Conservation (phyloP, 441 rosid genomes). For the Melastoma candidum region DNA sequence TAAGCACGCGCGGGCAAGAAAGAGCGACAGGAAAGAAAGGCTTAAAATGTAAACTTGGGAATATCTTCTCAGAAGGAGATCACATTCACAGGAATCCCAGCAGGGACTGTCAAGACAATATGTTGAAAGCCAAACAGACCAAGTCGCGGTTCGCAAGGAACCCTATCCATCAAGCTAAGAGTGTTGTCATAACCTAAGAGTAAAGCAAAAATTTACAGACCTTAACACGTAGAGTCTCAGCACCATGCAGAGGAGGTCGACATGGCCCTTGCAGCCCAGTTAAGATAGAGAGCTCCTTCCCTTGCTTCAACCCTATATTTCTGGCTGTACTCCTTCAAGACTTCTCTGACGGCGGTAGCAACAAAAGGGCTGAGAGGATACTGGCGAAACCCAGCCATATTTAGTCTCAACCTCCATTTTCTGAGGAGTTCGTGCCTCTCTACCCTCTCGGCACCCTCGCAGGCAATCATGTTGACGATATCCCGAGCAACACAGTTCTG, state of each 20-base stretch:
- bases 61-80: too few relatives aligned
- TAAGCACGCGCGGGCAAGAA: too few relatives aligned
- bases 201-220: constrained; percentile 21
- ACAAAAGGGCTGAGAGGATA: constrained; percentile 24
- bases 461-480: constrained; percentile 69
- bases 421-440: constrained; percentile 59
- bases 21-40: too few relatives aligned
- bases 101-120: too few relatives aligned
- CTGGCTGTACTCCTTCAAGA: constrained; percentile 30
- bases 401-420: constrained; percentile 47
- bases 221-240: constrained; percentile 22
- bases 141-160: neutral
- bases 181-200: neutral
- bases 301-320: constrained; percentile 34
- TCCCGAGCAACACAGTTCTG: constrained; percentile 73
- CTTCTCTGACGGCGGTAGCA: constrained; percentile 16
- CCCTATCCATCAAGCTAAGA: constrained; percentile 1
- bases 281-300: constrained; percentile 43
- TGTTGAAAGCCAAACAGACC: too few relatives aligned
- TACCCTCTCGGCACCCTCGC: constrained; percentile 54
- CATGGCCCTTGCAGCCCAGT: constrained; percentile 50
- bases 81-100: too few relatives aligned
- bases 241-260: constrained; percentile 59
- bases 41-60: too few relatives aligned
- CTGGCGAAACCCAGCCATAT: constrained; percentile 50